A percentile compares a stretch with the other conserved stretches of the same genome.
phyloP scores from a whole-genome alignment of 75 land plant genomes.

The Cupressus sempervirens region DNA sequence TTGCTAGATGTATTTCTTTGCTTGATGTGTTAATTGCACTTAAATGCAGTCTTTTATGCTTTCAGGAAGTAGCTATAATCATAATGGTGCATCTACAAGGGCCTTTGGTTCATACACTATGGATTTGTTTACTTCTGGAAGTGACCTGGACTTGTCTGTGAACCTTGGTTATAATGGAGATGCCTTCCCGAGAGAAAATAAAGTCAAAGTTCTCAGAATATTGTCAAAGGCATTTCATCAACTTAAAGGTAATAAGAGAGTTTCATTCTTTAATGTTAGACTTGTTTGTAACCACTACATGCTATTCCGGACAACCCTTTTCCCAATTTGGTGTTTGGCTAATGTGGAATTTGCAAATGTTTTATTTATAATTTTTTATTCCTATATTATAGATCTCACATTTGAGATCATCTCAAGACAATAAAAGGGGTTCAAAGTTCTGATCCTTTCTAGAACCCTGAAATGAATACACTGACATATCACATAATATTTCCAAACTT shows the following conservation, averaged over 20 bases:
- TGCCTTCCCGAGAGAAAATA: constrained; percentile 35
- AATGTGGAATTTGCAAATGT: background rate
- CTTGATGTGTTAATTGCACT: background rate
- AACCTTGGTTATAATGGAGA: constrained; percentile 28
- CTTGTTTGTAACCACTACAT: background rate
- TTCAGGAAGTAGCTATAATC: background rate
- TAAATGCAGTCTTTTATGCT: background rate
- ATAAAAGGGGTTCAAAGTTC: background rate
- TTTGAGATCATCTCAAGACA: background rate
- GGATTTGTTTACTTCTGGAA: constrained; percentile 59
- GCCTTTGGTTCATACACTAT: constrained; percentile 75
- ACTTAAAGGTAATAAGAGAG: constrained; percentile 36
- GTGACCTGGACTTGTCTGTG: constrained; percentile 80
- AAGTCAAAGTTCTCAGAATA: constrained; percentile 34
- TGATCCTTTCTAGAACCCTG: background rate
- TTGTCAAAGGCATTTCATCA: constrained; percentile 33
- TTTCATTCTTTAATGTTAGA: background rate
- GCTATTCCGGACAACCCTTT: background rate
- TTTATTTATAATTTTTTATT: background rate
- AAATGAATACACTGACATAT: background rate
- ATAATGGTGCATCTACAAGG: constrained; percentile 26
- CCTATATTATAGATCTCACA: background rate
- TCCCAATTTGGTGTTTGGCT: background rate
- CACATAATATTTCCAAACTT: background rate
- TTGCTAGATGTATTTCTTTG: background rate